Conservation (phyloP, 352 stramenopile species). For the Aphanomyces euteiches region DNA sequence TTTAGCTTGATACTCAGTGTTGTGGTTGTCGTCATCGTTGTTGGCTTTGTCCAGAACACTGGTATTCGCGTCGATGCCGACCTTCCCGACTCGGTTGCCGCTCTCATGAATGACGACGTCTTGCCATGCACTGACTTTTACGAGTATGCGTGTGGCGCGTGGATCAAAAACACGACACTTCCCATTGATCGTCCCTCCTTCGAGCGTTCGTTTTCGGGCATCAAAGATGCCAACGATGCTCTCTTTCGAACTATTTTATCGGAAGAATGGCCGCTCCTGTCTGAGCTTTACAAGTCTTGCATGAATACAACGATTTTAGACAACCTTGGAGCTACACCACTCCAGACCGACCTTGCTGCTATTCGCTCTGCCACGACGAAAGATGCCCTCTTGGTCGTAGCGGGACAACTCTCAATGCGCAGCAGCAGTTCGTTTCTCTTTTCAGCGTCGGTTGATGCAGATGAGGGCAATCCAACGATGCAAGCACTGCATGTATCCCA, state of each 20-base stretch:
- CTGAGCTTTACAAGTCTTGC: slow-evolving; percentile 57
- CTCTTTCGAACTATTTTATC: slow-evolving; percentile 55
- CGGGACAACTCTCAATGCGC: slow-evolving; percentile 47
- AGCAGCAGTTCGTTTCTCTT: slow-evolving; percentile 78
- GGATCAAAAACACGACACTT: slow-evolving; percentile 46
- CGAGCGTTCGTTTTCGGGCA: slow-evolving; percentile 45
- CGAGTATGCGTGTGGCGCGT: slow-evolving; percentile 58
- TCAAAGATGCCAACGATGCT: slow-evolving; percentile 51
- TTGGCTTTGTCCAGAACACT: neutral
- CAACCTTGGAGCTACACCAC: slow-evolving; percentile 39
- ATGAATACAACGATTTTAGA: slow-evolving; percentile 61
- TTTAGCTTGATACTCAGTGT: neutral
- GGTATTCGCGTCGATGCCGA: neutral
- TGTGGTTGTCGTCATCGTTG: slow-evolving; percentile 12
- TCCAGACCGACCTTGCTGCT: slow-evolving; percentile 41
- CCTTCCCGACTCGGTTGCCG: slow-evolving; percentile 34
- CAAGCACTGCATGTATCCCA: slow-evolving; percentile 83
- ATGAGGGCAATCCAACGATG: slow-evolving; percentile 80
- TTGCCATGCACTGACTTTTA: slow-evolving; percentile 74
- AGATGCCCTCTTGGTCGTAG: slow-evolving; percentile 46
- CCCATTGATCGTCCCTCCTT: slow-evolving; percentile 33
- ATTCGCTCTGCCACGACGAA: slow-evolving; percentile 42
- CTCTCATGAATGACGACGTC: slow-evolving; percentile 43
- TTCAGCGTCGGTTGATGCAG: slow-evolving; percentile 53
- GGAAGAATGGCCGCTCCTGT: slow-evolving; percentile 58